Evolutionary conservation across 805 yeast genomes (phyloP), one percentile per base, ranked within the genome.

Genomic region (Saccharomycopsis sp.): DNA sequence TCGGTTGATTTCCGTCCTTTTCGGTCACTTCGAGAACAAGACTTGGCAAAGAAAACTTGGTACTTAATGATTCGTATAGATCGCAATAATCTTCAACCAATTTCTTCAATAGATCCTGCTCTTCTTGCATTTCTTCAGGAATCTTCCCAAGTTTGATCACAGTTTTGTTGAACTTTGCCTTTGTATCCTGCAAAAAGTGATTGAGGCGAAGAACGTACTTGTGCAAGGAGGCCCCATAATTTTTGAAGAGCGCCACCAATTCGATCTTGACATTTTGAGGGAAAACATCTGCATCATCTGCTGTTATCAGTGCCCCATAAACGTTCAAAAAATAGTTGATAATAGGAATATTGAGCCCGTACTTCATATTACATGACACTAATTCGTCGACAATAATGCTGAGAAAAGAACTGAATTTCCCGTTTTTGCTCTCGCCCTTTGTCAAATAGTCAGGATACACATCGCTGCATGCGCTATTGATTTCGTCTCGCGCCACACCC

Each of bases 351-450:
- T 76, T 67, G 24, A 63, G 55, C 0, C 78, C 78, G 1, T 59
- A 46, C 41, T 68, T 70, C 21, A 44, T 44, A 12, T 44, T 44
- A 18, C 48, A 44, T 44, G 48, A 5, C 7, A 44, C 48, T 12
- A 44, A 44, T 18, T 44, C 48, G 21, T 44, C 48, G 21, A 70
- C 51, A 44, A 62, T 52, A 4, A 66, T 58, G 2, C 64, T 69
- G 4, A 44, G 12, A 4, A 75, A 58, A 9, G 73, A 69, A 48
- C 80, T 68, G 62, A 86, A 80, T 0, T 89, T 65, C 0, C 88
- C 90, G 16, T 77, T 78, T 1, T 80, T 60, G 64, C 79, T 75
- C 29, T 87, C 74, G 67, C 88, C 95, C 46, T 79, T 75, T 9
- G 85, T 63, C 1, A 87, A 61, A 20, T 83, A 71, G 1, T 85